Conservation (phyloP, 2,329 filamentous ascomycete genomes). For the Microsporum ferrugineum region DNA sequence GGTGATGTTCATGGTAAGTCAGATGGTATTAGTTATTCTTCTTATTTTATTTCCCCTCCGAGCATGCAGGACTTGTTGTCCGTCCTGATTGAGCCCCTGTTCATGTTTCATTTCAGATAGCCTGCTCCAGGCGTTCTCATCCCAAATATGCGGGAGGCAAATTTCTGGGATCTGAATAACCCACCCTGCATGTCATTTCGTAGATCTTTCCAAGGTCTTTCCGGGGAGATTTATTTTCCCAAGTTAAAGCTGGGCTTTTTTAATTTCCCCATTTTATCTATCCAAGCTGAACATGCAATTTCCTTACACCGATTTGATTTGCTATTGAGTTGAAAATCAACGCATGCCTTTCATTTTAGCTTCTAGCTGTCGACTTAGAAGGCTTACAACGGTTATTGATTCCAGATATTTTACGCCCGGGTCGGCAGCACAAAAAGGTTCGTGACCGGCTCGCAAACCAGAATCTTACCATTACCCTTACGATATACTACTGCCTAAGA, state of each 20-base stretch:
- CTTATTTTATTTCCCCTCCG: not conserved
- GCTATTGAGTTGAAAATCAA: not conserved
- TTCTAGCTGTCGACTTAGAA: not conserved
- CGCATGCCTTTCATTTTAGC: not conserved
- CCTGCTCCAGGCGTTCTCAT: not conserved
- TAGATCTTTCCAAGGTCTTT: not conserved
- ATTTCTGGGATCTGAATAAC: not conserved
- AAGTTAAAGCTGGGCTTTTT: not conserved
- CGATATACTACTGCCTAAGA: not conserved
- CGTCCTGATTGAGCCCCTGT: not conserved
- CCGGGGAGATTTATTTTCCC: not conserved
- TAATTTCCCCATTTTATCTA: not conserved
- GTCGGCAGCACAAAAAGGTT: conserved; percentile 2
- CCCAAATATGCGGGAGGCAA: not conserved
- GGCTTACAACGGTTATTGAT: not conserved
- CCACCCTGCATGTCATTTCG: not conserved
- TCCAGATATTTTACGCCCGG: conserved; percentile 1
- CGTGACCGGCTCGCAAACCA: not conserved
- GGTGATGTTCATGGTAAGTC: conserved; percentile 42
- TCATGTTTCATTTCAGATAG: not conserved
- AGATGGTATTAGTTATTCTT: conserved; percentile 2
- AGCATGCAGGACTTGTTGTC: not conserved
- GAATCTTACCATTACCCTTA: not conserved
- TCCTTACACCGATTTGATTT: not conserved
- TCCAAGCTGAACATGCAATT: not conserved